A percentile compares a stretch with the other conserved stretches of the same genome.
These are phyloP conservation scores for Elsinoe australis DNA, from an alignment of 2,329 filamentous ascomycete genomes.

Conservation along the genomic window DNA sequence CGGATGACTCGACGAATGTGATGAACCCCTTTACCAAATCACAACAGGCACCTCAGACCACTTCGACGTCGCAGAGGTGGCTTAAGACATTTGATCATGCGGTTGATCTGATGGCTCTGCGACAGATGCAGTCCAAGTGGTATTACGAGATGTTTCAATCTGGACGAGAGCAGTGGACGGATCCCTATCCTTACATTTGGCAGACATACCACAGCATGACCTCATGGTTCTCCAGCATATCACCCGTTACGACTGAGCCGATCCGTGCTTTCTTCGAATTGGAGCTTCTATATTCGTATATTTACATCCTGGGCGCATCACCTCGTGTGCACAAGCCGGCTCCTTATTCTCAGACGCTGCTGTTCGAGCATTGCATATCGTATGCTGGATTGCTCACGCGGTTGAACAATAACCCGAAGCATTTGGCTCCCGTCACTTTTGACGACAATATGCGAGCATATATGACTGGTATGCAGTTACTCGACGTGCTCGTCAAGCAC, in stretches of 20 bases:
- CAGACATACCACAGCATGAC: conserved; percentile 67
- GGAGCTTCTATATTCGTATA: conserved; percentile 82
- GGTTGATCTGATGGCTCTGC: conserved; percentile 69
- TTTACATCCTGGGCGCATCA: conserved; percentile 80
- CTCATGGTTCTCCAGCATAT: conserved; percentile 73
- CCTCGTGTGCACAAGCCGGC: conserved; percentile 63
- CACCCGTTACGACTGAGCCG: conserved; percentile 54
- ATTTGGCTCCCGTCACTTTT: conserved; percentile 69
- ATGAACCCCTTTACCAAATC: conserved; percentile 54
- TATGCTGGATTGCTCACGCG: conserved; percentile 69
- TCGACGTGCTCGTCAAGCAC: conserved; percentile 49
- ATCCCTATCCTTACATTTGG: conserved; percentile 66
- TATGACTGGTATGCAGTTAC: conserved; percentile 54
- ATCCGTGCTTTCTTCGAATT: conserved; percentile 75
- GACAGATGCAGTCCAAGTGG: conserved; percentile 79
- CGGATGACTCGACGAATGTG: conserved; percentile 78
- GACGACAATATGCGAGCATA: conserved; percentile 81
- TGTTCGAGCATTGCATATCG: conserved; percentile 80
- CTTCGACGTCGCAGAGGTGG: conserved; percentile 41
- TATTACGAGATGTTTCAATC: conserved; percentile 84
- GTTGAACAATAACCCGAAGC: conserved; percentile 52
- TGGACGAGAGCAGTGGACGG: conserved; percentile 58
- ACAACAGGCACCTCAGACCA: conserved; percentile 34
- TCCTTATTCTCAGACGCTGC: conserved; percentile 67
- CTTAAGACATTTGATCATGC: conserved; percentile 59